A percentile compares a stretch with the other conserved stretches of the same genome.
These are phyloP conservation scores for Tylopilus cervinicoccineus DNA, from an alignment of 768 basidiomycete species.

Conservation along the genomic window DNA sequence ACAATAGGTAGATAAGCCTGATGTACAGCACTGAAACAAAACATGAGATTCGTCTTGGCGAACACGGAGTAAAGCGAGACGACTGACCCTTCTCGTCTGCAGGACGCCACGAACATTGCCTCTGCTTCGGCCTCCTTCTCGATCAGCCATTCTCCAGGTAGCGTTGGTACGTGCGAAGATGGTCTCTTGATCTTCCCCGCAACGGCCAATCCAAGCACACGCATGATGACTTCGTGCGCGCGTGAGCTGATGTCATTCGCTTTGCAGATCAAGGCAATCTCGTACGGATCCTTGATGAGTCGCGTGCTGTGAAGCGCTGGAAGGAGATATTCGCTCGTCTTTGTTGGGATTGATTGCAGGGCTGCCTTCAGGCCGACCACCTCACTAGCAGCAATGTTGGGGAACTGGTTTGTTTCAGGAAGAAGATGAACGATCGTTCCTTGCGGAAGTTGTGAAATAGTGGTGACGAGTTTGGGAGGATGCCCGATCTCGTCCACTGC, in stretches of 20 bases:
- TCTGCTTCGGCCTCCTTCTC: slow-evolving; percentile 93
- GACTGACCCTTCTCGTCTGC: slow-evolving; percentile 79
- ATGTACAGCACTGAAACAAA: slow-evolving; percentile 56
- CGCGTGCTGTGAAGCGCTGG: slow-evolving; percentile 77
- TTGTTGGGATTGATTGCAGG: slow-evolving; percentile 1
- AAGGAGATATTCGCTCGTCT: slow-evolving; percentile 51
- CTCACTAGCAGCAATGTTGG: slow-evolving; percentile 3
- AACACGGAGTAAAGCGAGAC: not conserved
- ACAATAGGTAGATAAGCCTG: slow-evolving; percentile 94
- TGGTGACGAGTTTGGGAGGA: slow-evolving; percentile 39
- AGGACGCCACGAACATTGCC: slow-evolving; percentile 88
- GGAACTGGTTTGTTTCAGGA: slow-evolving; percentile 35
- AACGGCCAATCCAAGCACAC: slow-evolving; percentile 75
- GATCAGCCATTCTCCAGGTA: slow-evolving; percentile 84
- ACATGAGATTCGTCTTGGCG: not conserved
- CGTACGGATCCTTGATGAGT: slow-evolving; percentile 69
- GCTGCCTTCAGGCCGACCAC: slow-evolving; percentile 7
- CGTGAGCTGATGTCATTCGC: slow-evolving; percentile 86
- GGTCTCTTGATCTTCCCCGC: slow-evolving; percentile 49
- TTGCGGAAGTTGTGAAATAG: slow-evolving; percentile 45
- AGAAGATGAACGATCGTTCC: slow-evolving; percentile 65
- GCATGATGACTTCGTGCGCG: slow-evolving; percentile 92
- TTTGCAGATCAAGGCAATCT: slow-evolving; percentile 69
- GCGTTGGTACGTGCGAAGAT: slow-evolving; percentile 40
- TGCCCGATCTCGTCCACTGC: slow-evolving; percentile 61